Base-by-base conservation (phyloP, 169 alveolate species). In the Theileria annulata region DNA sequence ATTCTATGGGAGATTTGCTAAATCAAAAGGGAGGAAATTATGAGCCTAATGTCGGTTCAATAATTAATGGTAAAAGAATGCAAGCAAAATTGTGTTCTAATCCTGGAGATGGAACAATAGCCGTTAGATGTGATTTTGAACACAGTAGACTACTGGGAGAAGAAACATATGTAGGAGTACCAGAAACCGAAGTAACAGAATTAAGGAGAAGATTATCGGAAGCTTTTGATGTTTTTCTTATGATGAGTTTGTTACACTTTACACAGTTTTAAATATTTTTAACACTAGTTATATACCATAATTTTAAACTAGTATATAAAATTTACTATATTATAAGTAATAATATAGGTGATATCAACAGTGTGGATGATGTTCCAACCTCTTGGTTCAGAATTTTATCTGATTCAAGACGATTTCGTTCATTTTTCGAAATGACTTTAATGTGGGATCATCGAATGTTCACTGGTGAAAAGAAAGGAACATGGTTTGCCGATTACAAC, bases 1-100 rank as follows among this genome's bases (percentile, higher is more conserved):
- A 84, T 58, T 54, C 80, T 33, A 77, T 77, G 87, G 90, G 90
- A 13, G 81, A 77, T 33, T 49, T 77, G 33, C 83, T 84, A 27
- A 77, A 72, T 70, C 76, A 76, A 25, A 67, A 84, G n/a, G 90
- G 90, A 25, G 82, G 71, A 67, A 75, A 77, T 4, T 77, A 71
- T 77, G 90, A 84, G 58, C 86, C 73, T 28, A 58, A 58, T 47
- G 75, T 84, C 3, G 86, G 87, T 25, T 58, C 81, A 0, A 59
- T 77, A 23, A 69, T 71, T 0, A 84, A 84, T 59, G 87, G 90
- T 15, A 47, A 71, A 10, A 74, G 90, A 37, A 77, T 84, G 78
- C 90, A 84, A 62, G 75, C 87, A 25, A 51, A 59, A 9, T 42
- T 84, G 3, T 84, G 90, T 35, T 84, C 90, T n/a, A 56, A 84